Conservation (phyloP, 2,329 filamentous ascomycete species). For the Talaromyces marneffei region DNA sequence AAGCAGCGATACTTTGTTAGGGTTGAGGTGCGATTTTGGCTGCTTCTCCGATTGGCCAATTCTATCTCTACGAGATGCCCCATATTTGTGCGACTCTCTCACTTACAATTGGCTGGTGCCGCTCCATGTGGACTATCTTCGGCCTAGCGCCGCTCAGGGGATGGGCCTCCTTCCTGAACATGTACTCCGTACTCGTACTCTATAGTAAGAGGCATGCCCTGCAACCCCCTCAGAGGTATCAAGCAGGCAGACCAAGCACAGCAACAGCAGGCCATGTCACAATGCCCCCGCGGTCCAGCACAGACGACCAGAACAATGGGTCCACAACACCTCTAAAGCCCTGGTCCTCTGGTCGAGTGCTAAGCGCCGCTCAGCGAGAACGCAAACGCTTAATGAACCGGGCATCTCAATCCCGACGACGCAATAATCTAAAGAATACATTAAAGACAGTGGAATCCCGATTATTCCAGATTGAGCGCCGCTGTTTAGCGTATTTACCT, state of each 20-base stretch:
- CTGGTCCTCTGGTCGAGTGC: slow-evolving; percentile 2
- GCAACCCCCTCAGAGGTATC: not conserved
- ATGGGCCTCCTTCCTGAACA: not conserved
- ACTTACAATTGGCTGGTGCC: not conserved
- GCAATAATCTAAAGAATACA: not conserved
- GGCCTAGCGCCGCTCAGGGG: not conserved
- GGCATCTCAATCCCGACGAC: not conserved
- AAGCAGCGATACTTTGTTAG: not conserved
- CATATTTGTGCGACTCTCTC: not conserved
- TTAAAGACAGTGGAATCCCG: not conserved
- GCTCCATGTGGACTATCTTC: too few relatives aligned
- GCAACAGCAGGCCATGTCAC: not conserved
- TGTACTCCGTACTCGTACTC: too few relatives aligned
- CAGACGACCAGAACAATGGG: not conserved
- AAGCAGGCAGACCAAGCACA: too few relatives aligned
- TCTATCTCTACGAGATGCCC: not conserved
- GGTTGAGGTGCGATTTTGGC: not conserved
- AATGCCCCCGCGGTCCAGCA: not conserved
- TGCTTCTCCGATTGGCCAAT: not conserved
- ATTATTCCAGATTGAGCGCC: not conserved
- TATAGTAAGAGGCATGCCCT: too few relatives aligned
- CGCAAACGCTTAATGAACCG: slow-evolving; percentile 6
- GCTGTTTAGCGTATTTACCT: not conserved
- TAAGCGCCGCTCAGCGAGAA: not conserved
- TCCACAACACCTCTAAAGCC: not conserved